Percentiles rank a stretch among this genome's conserved stretches.
phyloP scores from a whole-genome alignment of 2,329 filamentous ascomycete genomes.

The Diaporthe ampelina region DNA sequence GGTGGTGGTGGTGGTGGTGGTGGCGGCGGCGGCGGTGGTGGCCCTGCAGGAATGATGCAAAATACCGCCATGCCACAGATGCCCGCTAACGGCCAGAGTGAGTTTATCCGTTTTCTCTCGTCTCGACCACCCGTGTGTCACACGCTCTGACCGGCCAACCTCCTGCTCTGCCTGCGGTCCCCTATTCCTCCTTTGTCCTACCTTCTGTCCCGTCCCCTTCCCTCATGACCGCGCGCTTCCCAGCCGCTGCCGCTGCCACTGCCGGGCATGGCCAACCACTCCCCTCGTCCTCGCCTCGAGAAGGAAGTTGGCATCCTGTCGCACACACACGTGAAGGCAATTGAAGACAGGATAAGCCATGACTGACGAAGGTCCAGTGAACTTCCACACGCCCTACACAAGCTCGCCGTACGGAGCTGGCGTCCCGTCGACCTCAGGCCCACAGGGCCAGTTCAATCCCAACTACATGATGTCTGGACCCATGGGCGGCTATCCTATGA shows the following conservation, averaged over 20 bases:
- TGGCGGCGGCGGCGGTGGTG: too few species aligned
- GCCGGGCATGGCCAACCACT: slow-evolving; percentile 7
- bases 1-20: too few species aligned
- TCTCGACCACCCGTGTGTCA: slow-evolving; percentile 40
- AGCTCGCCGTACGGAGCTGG: slow-evolving; percentile 69
- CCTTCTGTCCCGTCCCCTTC: not conserved
- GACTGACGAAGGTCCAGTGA: slow-evolving; percentile 57
- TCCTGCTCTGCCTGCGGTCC: slow-evolving; percentile 35
- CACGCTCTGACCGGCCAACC: slow-evolving; percentile 30
- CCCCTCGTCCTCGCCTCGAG: slow-evolving; percentile 2
- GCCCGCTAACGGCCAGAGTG: slow-evolving; percentile 72
- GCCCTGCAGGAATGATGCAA: slow-evolving; percentile 74
- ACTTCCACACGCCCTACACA: slow-evolving; percentile 71
- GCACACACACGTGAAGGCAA: not conserved
- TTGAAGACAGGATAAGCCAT: not conserved
- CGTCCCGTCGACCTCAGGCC: slow-evolving; percentile 62
- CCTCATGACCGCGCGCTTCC: not conserved
- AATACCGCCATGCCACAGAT: slow-evolving; percentile 72
- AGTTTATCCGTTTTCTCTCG: slow-evolving; percentile 54
- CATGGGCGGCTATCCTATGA: slow-evolving; percentile 71
- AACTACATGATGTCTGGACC: slow-evolving; percentile 71
- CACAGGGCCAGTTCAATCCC: slow-evolving; percentile 62
- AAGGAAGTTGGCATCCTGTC: not conserved
- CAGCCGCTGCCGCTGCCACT: slow-evolving; percentile 13
- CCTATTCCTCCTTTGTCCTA: slow-evolving; percentile 39